A percentile compares a stretch with the other conserved stretches of the same genome.
Conservation (phyloP, 179 eudicot genomes). For the Amaranthus tricolor region DNA sequence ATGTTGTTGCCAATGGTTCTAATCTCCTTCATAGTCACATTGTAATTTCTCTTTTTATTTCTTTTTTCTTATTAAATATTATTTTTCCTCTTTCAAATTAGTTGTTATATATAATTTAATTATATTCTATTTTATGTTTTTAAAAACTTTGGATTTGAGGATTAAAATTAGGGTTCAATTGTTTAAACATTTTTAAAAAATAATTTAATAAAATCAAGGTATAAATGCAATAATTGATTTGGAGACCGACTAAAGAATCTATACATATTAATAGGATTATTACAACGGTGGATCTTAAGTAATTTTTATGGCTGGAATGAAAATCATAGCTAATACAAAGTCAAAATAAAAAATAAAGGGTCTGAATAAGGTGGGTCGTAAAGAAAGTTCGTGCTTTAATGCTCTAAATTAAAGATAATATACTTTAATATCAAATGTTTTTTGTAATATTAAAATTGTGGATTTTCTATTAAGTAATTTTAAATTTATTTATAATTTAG, state of each 20-base stretch:
- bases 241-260: too few relatives aligned
- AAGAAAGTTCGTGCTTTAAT: too few relatives aligned
- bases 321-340: too few relatives aligned
- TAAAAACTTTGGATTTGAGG: neutral
- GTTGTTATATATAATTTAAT: neutral
- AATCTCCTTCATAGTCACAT: slow-evolving; percentile 57
- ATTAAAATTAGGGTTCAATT: neutral
- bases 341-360: too few relatives aligned
- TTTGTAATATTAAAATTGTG: neutral
- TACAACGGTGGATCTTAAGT: too few relatives aligned
- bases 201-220: too few relatives aligned
- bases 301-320: too few relatives aligned
- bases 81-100: neutral
- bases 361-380: too few relatives aligned
- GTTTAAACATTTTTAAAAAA: neutral
- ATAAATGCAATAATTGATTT: too few relatives aligned
- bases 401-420: neutral
- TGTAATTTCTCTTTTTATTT: slow-evolving; percentile 31
- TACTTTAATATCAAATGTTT: neutral
- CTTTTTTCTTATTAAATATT: neutral
- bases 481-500: slow-evolving; percentile 31
- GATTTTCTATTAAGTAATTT: neutral
- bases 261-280: too few relatives aligned
- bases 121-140: neutral
- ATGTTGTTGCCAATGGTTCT: slow-evolving; percentile 56